Conservation (phyloP, 2,329 filamentous ascomycete species). For the Monosporascus sp. region DNA sequence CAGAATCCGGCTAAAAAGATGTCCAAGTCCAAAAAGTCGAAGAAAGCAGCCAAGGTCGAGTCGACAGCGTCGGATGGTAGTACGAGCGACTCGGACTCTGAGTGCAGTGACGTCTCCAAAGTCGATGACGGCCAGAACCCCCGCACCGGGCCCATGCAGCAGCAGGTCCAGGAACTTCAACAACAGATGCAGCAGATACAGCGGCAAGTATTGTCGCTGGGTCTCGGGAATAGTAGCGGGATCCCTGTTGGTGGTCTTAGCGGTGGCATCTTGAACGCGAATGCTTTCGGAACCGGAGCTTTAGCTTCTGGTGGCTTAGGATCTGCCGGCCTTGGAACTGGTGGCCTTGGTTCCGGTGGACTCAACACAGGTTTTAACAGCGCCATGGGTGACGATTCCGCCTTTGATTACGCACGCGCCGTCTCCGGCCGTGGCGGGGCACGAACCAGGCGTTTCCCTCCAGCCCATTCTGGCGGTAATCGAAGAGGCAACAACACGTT, state of each 20-base stretch:
- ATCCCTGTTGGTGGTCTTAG: neutral
- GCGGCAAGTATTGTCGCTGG: conserved; percentile 8
- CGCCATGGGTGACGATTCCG: neutral
- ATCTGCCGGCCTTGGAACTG: conserved; percentile 1
- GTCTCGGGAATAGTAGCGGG: neutral
- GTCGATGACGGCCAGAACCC: conserved; percentile 12
- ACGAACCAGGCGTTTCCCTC: neutral
- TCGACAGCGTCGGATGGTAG: neutral
- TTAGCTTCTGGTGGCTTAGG: neutral
- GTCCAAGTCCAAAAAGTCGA: conserved; percentile 11
- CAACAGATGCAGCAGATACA: conserved; percentile 20
- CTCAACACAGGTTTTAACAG: neutral
- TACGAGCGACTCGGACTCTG: conserved; percentile 21
- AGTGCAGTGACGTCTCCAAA: conserved; percentile 13
- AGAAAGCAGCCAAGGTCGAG: conserved; percentile 8
- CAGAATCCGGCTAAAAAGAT: conserved; percentile 10
- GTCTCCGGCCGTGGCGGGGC: neutral
- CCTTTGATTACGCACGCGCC: neutral
- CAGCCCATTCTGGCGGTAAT: neutral
- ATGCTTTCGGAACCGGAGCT: neutral
- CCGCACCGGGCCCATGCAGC: conserved; percentile 10
- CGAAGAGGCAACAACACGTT: conserved; percentile 1
- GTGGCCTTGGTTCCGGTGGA: neutral
- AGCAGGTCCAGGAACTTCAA: conserved; percentile 18
- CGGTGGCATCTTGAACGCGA: conserved; percentile 1